A percentile compares a stretch with the other conserved stretches of the same genome.
phyloP scores from a whole-genome alignment of 345 rosid species.

The Bretschneidera sinensis region DNA sequence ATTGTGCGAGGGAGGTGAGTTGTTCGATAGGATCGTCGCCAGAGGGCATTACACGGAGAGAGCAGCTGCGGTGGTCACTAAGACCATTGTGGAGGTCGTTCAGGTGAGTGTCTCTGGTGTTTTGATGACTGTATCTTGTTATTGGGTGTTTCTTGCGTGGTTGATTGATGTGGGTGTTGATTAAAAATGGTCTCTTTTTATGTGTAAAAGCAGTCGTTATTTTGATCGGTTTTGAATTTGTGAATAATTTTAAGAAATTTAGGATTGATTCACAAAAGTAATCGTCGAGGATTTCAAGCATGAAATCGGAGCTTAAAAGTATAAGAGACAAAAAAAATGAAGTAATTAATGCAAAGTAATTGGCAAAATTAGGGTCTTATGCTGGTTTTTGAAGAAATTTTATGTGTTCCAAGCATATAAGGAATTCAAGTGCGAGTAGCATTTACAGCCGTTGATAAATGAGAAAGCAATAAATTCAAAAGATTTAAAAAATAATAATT shows the following conservation, averaged over 20 bases:
- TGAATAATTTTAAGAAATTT: background rate
- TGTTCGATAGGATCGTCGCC: conserved; percentile 93
- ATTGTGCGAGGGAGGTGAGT: conserved; percentile 93
- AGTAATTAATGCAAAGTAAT: background rate
- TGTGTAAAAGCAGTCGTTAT: too few species aligned
- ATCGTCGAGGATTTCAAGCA: background rate
- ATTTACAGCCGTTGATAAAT: too few species aligned
- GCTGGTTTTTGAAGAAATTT: background rate
- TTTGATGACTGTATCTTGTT: background rate
- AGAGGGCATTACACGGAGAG: conserved; percentile 97
- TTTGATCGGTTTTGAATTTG: background rate
- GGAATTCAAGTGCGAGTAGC: too few species aligned
- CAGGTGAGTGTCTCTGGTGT: conserved; percentile 44
- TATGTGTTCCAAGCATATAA: too few species aligned
- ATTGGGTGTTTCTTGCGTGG: background rate
- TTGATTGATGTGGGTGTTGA: background rate
- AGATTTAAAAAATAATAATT: too few species aligned
- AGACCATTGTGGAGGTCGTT: conserved; percentile 90
- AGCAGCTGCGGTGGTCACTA: conserved; percentile 87
- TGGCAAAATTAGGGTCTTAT: background rate
- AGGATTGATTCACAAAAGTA: background rate
- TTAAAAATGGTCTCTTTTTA: background rate
- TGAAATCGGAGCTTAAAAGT: background rate
- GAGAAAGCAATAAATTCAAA: too few species aligned
- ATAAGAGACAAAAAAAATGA: background rate